Evolutionary conservation across 1,284 basidiomycete species (phyloP), one percentile per base, ranked within the genome.

Genomic region (Ganoderma sinense): DNA sequence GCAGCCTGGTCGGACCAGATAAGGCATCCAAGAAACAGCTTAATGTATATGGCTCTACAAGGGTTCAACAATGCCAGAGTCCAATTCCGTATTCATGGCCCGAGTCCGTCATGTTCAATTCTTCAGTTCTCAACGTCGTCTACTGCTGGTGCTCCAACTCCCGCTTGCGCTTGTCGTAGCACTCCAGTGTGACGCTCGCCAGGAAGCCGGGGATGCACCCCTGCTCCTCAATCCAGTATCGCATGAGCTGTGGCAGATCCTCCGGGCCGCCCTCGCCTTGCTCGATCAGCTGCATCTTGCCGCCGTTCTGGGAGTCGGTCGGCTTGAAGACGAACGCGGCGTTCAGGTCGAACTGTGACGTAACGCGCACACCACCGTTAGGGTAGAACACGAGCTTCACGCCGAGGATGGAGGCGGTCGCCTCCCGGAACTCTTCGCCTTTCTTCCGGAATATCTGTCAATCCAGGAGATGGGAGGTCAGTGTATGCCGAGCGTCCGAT

Each of bases 361-460:
- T 96, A 65, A 96, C 89, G 43, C 94, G 87, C 55, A 96, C 91
- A 72, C 94, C 90, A 0, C 94, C 94, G 66, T 94, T 95, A 4
- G 91, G 91, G 71, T 93, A 91, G 78, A 97, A 96, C 1, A 91
- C 90, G 45, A 97, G 85, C 79, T 95, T 96, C 74, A 95, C 89
- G 2, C 95, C 96, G 1, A 97, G 87, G 58, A 97, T 89, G 0
- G 90, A 89, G 0, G 90, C 89, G 62, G 96, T 91, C 16, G 93
- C 90, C 74, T 94, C 92, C 20, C 92, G 86, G 80, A 97, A 96
- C 77, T 96, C 94, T 62, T 89, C 86, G 4, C 89, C 90, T 79
- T 96, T 97, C 43, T 89, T 88, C 0, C 84, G 81, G 77, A 93
- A 96, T 1, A 92, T 85, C 88, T 92, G 74, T 6, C 45, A 3